phyloP scores from a whole-genome alignment of 2,329 filamentous ascomycete species.

The Graphilbum fragrans region DNA sequence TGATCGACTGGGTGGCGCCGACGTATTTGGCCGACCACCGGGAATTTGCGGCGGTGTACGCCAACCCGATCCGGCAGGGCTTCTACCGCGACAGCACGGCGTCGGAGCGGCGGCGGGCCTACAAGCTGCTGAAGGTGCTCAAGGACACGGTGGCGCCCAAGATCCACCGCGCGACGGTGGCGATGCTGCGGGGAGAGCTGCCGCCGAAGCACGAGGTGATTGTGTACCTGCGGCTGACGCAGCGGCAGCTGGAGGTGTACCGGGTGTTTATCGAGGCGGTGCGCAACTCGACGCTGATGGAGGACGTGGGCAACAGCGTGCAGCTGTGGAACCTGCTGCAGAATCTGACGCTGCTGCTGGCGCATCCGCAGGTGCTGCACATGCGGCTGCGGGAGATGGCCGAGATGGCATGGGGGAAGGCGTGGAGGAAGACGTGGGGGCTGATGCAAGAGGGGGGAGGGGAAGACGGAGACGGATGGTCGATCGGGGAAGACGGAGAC shows the following conservation, averaged over 20 bases:
- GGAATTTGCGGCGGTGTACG: slow-evolving; percentile 62
- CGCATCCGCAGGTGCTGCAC: slow-evolving; percentile 37
- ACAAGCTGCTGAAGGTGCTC: slow-evolving; percentile 58
- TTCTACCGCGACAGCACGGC: slow-evolving; percentile 51
- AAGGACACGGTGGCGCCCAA: slow-evolving; percentile 65
- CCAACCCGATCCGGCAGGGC: slow-evolving; percentile 60
- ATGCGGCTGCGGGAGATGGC: slow-evolving; percentile 19
- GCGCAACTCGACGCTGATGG: slow-evolving; percentile 1
- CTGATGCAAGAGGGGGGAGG: neutral
- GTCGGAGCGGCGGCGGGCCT: slow-evolving; percentile 41
- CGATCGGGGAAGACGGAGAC: no score
- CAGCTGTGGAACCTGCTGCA: slow-evolving; percentile 24
- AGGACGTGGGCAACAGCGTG: slow-evolving; percentile 7
- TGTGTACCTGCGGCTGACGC: slow-evolving; percentile 58
- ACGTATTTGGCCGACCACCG: slow-evolving; percentile 56
- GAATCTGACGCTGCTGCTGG: slow-evolving; percentile 35
- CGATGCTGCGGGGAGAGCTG: slow-evolving; percentile 50
- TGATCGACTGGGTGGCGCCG: slow-evolving; percentile 79
- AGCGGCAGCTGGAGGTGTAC: slow-evolving; percentile 54
- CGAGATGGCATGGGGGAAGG: neutral
- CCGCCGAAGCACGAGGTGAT: slow-evolving; percentile 74
- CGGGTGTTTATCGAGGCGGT: slow-evolving; percentile 23
- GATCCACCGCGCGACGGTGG: slow-evolving; percentile 61
- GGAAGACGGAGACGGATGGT: neutral
- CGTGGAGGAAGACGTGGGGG: neutral